Evolutionary conservation across 2,329 filamentous ascomycete genomes (phyloP), one percentile per base, ranked within the genome.

Genomic region (Neonectria sp.): DNA sequence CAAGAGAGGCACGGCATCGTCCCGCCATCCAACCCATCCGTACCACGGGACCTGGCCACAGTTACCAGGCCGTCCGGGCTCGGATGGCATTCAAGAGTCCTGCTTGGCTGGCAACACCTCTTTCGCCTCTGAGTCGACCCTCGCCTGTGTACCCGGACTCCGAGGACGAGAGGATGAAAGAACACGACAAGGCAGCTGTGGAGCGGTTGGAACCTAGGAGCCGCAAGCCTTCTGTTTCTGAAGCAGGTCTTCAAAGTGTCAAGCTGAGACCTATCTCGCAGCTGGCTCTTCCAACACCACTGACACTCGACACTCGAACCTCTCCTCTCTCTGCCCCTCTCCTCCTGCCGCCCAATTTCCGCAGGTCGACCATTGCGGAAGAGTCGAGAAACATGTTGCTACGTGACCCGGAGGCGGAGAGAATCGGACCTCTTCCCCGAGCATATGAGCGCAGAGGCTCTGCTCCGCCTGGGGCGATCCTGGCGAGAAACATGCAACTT

Each of bases 21-120:
- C 75, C 73, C 4, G 37, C 63, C 13, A 74, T 76, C 58, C 64
- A 70, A 5, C 73, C 75, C 4, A 77, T 77, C 25, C 68, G 58
- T 29, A 77, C 74, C 29, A 67, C 68, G 2, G 66, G 65, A 4
- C 64, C 69, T 13, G 68, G 60, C 8, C 63, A 73, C n/a, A 60
- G 49, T 33, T 27, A 56, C n/a, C 68, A 61, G 29, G 60, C 68
- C 17, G 49, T 65, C 9, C 60, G 64, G 58, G 57, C 68, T 24
- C 63, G 67, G 9, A 60, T 67, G 48, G 37, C 66, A 9, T 69
- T 71, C 56, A 74, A 74, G 60, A 75, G 70, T 24, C 71, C 74
- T 46, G 65, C 57, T 40, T 74, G 70, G 74, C 64, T 58, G 12
- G 52, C 70, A 21, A 71, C 74, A 9, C 68, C 74, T 12, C 68